Base-by-base conservation (phyloP, 2,329 filamentous ascomycete genomes). In the Leptographium radiaticola region DNA sequence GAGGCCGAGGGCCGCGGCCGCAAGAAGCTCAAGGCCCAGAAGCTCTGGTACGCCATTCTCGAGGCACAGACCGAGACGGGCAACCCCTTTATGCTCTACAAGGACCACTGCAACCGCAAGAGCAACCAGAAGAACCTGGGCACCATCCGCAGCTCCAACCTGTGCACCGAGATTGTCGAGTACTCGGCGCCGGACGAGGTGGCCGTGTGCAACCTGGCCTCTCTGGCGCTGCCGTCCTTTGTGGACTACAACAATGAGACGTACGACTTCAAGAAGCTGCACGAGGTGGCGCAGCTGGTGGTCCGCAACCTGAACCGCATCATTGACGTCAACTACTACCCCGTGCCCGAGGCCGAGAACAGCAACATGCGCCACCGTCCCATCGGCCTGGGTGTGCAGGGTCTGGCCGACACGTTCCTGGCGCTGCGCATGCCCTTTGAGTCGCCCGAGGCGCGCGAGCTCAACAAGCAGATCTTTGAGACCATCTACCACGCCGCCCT, bases 61-160 rank as follows among this genome's bases (percentile, higher is more conserved):
- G 93, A 98, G 74, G 88, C 93, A 50, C 93, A 98, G 75, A 97
- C 91, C 38, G 93, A 98, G 81, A 98, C 93, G 47, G 93, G 93
- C 63, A 97, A 95, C 72, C 93, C 93, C 49, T 98, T 95, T 75
- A 98, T 98, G 89, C 84, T 97, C 57, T 98, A 98, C 84, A 98
- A 98, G 79, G 93, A 98, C 72, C 80, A 84, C 65, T 91, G 87
- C 82, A 98, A 98, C 81, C 83, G 83, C 70, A 98, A 98, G 86
- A 96, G 90, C 79, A 98, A 98, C 81, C 93, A 98, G 76, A 97
- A 98, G 85, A 98, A 98, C 73, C 79, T 98, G 36, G 93, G 93
- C 61, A 96, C 90, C 58, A 98, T 98, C 64, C 89, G 89, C 71
- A 96, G 89, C 78, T 98, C 93, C 66, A 98, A 98, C 71, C 79